phyloP scores from a whole-genome alignment of 257 asterid genomes.

The Apocynum venetum region DNA sequence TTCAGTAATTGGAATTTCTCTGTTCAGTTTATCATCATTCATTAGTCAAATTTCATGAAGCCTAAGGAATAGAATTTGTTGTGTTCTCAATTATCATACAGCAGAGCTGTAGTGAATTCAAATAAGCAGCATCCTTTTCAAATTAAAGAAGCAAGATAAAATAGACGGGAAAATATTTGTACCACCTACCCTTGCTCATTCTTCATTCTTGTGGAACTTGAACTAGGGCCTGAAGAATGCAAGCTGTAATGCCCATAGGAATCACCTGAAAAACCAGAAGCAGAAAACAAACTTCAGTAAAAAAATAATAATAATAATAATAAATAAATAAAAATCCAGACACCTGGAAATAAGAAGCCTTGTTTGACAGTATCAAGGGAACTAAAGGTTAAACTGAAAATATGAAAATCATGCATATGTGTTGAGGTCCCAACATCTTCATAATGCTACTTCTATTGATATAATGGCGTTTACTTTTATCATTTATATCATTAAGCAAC shows the following conservation, averaged over 20 bases:
- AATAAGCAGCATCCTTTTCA: neutral
- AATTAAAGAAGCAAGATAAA: neutral
- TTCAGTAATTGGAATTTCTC: slow-evolving; percentile 67
- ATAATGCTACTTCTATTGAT: too few relatives aligned
- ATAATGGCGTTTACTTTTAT: neutral
- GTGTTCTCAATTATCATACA: neutral
- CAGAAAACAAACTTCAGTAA: neutral
- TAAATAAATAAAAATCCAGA: too few relatives aligned
- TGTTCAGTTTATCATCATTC: slow-evolving; percentile 21
- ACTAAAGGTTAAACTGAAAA: neutral
- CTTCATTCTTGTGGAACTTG: slow-evolving; percentile 51
- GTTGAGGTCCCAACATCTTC: neutral
- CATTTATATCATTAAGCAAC: neutral
- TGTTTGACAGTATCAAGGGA: neutral
- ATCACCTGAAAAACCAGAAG: slow-evolving; percentile 32
- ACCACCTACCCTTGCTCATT: slow-evolving; percentile 47
- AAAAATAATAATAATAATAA: neutral
- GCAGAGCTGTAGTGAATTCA: too few relatives aligned
- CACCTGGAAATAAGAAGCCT: neutral
- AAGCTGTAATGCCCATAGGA: slow-evolving; percentile 46
- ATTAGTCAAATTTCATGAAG: neutral
- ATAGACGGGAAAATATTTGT: neutral
- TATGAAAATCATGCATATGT: neutral
- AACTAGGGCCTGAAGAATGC: slow-evolving; percentile 36
- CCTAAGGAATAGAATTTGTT: neutral